These are phyloP conservation scores for Metarhizium humberi DNA, from an alignment of 2,329 filamentous ascomycete species.

Conservation along the genomic window DNA sequence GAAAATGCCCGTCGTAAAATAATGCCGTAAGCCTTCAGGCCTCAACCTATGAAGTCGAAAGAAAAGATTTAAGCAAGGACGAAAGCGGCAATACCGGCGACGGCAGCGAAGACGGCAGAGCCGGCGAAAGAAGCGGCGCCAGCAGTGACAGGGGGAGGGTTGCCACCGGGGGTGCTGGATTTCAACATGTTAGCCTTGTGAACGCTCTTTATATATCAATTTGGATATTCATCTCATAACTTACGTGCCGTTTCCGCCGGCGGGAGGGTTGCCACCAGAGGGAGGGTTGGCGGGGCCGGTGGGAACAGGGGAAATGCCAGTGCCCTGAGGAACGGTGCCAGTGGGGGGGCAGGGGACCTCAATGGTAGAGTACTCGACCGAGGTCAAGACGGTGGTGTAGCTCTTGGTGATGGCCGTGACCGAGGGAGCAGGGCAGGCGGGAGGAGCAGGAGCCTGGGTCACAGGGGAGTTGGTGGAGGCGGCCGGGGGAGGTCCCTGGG, in stretches of 20 bases:
- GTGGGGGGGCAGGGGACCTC: slow-evolving; percentile 33
- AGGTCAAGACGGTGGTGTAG: slow-evolving; percentile 46
- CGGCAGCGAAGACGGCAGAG: slow-evolving; percentile 45
- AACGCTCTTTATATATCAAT: not conserved
- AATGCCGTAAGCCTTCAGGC: slow-evolving; percentile 30
- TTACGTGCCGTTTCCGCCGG: no score
- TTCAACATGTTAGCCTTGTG: not conserved
- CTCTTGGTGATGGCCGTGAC: slow-evolving; percentile 45
- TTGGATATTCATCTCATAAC: no score
- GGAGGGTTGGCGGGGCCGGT: slow-evolving; percentile 24
- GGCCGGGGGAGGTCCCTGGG: slow-evolving; percentile 1
- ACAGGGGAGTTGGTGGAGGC: not conserved
- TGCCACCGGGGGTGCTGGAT: slow-evolving; percentile 14
- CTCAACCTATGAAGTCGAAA: slow-evolving; percentile 25
- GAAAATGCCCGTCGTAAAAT: slow-evolving; percentile 22
- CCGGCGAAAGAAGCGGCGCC: slow-evolving; percentile 44
- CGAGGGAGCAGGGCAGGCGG: slow-evolving; percentile 25
- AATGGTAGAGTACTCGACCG: slow-evolving; percentile 42
- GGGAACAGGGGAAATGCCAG: slow-evolving; percentile 32
- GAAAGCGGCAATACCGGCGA: slow-evolving; percentile 44
- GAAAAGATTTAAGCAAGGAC: slow-evolving; percentile 41
- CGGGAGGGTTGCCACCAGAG: slow-evolving; percentile 21
- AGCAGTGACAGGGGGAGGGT: slow-evolving; percentile 33
- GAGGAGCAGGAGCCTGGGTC: slow-evolving; percentile 7
- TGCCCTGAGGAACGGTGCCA: slow-evolving; percentile 13